Evolutionary conservation across 192 early-diverging fungal genomes (phyloP).

Genomic region (Pilobolus umbonatus): DNA sequence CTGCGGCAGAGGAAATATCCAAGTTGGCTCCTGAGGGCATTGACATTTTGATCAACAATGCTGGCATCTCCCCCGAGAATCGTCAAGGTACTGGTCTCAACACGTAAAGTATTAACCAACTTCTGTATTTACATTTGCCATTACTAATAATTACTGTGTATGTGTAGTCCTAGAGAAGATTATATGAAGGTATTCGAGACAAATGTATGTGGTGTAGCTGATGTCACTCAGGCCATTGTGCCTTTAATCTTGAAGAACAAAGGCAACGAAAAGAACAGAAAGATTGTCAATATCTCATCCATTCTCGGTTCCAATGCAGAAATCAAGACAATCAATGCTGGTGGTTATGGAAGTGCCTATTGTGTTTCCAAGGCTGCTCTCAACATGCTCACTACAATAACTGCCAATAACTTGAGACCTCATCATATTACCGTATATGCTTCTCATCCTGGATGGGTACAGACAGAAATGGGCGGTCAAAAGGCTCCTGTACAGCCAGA

Average conservation of each 20-base stretch:
- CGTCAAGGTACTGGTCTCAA: not conserved
- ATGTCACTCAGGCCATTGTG: conserved; percentile 12
- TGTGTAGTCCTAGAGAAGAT: conserved; percentile 8
- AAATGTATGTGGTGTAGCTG: conserved; percentile 26
- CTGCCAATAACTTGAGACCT: not conserved
- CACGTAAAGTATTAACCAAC: conserved; percentile 5
- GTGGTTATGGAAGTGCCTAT: conserved; percentile 3
- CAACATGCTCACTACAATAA: conserved; percentile 20
- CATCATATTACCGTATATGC: conserved; percentile 13
- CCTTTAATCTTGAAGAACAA: conserved; percentile 15
- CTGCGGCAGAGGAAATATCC: conserved; percentile 16
- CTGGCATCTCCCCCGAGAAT: conserved; percentile 9
- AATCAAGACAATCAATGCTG: not conserved
- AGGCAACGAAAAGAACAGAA: conserved; percentile 7
- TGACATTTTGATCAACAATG: conserved; percentile 35
- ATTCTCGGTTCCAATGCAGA: conserved; percentile 12
- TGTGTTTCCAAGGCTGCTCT: conserved; percentile 23
- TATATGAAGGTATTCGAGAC: conserved; percentile 16
- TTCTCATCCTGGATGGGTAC: conserved; percentile 26
- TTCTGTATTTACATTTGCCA: not conserved
- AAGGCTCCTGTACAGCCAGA: not conserved
- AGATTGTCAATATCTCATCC: conserved; percentile 32
- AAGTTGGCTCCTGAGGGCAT: conserved; percentile 21
- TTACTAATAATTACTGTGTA: not conserved
- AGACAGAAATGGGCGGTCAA: conserved; percentile 17